Conservation (phyloP, 768 basidiomycete species). For the Candolleomyces aberdarensis region DNA sequence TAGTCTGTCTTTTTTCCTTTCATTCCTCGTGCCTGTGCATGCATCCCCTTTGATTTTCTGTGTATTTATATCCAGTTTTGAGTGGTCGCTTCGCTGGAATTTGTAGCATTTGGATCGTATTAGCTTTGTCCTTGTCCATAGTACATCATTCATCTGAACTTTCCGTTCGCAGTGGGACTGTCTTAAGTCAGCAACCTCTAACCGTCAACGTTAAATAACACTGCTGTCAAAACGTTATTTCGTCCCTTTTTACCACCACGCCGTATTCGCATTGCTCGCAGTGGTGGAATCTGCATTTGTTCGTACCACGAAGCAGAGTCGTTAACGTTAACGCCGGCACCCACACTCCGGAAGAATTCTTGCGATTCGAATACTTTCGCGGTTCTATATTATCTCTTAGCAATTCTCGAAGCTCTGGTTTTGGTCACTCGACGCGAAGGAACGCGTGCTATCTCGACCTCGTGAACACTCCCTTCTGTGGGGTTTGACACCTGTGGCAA, state of each 20-base stretch:
- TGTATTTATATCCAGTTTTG: neutral
- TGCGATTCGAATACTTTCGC: neutral
- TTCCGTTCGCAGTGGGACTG: no score
- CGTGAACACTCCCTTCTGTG: neutral
- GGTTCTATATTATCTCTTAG: neutral
- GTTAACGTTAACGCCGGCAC: no score
- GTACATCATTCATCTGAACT: no score
- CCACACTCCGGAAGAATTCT: neutral
- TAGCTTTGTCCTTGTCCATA: no score
- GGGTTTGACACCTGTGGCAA: neutral
- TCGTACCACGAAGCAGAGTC: no score
- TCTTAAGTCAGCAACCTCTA: no score
- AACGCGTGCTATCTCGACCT: neutral
- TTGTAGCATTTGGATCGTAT: no score
- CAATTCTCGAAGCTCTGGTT: neutral
- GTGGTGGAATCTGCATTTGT: no score
- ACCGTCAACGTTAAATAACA: no score
- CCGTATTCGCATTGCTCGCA: no score
- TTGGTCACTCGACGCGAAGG: neutral
- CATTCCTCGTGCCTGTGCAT: neutral
- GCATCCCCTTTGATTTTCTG: neutral
- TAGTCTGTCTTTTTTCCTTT: neutral
- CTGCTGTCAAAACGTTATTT: no score
- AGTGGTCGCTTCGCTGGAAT: neutral
- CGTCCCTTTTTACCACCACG: no score